Conservation (phyloP, 1,284 basidiomycete genomes). For the Singerocomus inundabilis region DNA sequence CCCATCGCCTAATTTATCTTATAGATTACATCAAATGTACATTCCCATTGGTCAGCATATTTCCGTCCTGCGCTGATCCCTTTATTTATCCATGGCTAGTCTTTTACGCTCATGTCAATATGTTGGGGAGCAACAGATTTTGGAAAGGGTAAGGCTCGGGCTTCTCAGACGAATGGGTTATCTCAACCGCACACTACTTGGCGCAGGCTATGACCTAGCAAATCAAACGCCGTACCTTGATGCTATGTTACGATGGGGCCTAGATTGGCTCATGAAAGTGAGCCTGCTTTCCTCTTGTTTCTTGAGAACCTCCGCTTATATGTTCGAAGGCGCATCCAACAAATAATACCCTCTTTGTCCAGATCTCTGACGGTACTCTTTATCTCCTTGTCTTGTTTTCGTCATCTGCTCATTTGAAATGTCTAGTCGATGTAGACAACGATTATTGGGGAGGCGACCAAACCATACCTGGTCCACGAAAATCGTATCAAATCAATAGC, state of each 20-base stretch:
- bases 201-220: conserved; percentile 73
- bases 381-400: neutral
- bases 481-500: conserved; percentile 76
- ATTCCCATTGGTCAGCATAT: conserved; percentile 62
- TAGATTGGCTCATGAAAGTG: conserved; percentile 90
- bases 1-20: conserved; percentile 3
- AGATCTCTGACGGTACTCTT: conserved; percentile 61
- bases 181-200: neutral
- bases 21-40: conserved; percentile 86
- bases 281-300: conserved; percentile 13
- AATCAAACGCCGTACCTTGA: conserved; percentile 90
- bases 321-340: conserved; percentile 72
- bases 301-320: neutral
- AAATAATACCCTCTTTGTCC: conserved; percentile 73
- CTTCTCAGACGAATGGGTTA: neutral
- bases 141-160: conserved; percentile 55
- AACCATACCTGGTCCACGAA: conserved; percentile 71
- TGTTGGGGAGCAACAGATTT: conserved; percentile 87
- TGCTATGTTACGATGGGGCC: conserved; percentile 82
- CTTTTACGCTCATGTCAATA: conserved; percentile 77
- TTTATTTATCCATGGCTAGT: conserved; percentile 38
- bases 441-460: conserved; percentile 89
- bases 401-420: conserved; percentile 7
- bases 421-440: conserved; percentile 59
- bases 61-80: neutral